These are phyloP conservation scores for Orbilia blumenaviensis DNA, from an alignment of 2,329 filamentous ascomycete species.

Conservation along the genomic window DNA sequence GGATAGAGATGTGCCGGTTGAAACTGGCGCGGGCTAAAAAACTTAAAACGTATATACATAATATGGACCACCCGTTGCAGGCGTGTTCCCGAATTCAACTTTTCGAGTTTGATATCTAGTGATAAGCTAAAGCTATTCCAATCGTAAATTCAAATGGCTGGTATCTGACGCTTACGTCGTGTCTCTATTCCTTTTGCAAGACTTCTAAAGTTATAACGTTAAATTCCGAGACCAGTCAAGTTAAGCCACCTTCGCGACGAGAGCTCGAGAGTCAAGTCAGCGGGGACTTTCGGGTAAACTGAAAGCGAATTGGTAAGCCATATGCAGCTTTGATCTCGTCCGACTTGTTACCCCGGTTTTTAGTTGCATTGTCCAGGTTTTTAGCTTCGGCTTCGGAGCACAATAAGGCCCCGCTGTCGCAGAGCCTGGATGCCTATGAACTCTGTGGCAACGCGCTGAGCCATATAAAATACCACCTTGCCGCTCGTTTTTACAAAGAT, in stretches of 20 bases:
- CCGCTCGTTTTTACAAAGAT: background rate
- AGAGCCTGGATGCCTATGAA: background rate
- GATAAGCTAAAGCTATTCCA: background rate
- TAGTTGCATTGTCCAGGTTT: background rate
- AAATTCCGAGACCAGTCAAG: no score
- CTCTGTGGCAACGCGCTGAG: background rate
- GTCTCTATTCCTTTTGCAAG: background rate
- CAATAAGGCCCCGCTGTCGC: background rate
- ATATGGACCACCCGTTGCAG: no score
- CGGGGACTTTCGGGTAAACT: conserved; percentile 39
- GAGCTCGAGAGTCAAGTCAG: background rate
- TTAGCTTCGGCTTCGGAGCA: conserved; percentile 21
- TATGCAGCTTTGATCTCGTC: background rate
- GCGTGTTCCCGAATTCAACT: background rate
- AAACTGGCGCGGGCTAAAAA: background rate
- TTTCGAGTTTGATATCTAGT: background rate
- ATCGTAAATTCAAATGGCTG: background rate
- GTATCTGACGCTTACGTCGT: background rate
- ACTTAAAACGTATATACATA: background rate
- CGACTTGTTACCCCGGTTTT: background rate
- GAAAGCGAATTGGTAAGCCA: conserved; percentile 37
- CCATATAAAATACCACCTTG: conserved; percentile 23
- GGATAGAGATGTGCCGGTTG: background rate
- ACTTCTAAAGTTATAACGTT: no score
- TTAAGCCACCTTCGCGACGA: background rate